Percentiles rank a stretch among this genome's conserved stretches.
Evolutionary conservation across 75 land plant species (phyloP).

Genomic region (Pinus albicaulis): DNA sequence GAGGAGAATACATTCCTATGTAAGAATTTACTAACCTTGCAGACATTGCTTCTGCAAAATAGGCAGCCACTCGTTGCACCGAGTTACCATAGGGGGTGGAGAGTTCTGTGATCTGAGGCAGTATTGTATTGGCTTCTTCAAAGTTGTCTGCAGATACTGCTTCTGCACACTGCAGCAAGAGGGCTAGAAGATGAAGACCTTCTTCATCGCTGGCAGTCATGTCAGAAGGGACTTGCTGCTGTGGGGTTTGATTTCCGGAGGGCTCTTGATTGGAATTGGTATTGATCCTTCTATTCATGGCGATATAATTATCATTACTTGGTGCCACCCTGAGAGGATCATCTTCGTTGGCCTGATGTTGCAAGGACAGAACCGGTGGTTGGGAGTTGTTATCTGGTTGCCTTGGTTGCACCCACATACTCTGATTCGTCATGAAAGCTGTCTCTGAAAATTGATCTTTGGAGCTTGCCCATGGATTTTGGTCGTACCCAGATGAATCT

Average conservation of each 20-base stretch:
- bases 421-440: neutral
- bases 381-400: constrained; percentile 1
- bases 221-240: neutral
- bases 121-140: constrained; percentile 75
- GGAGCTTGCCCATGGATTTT: neutral
- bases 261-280: constrained; percentile 19
- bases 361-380: neutral
- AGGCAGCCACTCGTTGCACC: constrained; percentile 91
- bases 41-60: constrained; percentile 96
- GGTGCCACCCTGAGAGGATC: neutral
- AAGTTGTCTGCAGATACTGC: constrained; percentile 79
- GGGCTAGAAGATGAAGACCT: constrained; percentile 81
- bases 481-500: constrained; percentile 2
- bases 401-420: constrained; percentile 1
- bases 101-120: constrained; percentile 73
- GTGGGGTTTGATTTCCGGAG: neutral
- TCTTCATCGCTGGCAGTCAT: constrained; percentile 31
- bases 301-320: neutral
- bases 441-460: constrained; percentile 5
- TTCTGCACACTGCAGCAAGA: constrained; percentile 94
- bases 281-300: neutral
- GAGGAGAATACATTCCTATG: constrained; percentile 71
- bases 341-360: constrained; percentile 5
- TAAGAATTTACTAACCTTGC: constrained; percentile 79
- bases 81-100: constrained; percentile 88